phyloP scores from a whole-genome alignment of 495 filamentous ascomycete genomes.

The Polyplosphaeria fusca region DNA sequence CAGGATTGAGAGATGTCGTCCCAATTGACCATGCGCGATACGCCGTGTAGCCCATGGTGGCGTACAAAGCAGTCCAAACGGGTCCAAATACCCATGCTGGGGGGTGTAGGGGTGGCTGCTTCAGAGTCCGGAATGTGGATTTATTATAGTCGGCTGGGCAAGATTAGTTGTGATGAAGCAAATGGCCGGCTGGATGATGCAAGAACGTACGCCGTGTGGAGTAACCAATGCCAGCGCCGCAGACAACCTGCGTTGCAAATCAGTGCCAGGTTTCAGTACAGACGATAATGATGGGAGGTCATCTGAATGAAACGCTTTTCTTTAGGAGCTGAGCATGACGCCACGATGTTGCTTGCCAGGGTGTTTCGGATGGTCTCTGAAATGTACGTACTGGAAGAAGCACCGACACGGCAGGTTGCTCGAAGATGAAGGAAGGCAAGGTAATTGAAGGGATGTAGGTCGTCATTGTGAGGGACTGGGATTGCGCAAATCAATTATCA shows the following conservation, averaged over 20 bases:
- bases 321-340: too few relatives aligned
- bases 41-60: conserved; percentile 82
- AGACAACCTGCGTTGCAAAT: too few relatives aligned
- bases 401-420: conserved; percentile 62
- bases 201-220: conserved; percentile 52
- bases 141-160: conserved; percentile 54
- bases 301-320: too few relatives aligned
- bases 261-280: too few relatives aligned
- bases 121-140: conserved; percentile 61
- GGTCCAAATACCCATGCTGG: conserved; percentile 79
- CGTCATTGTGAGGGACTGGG: too few relatives aligned
- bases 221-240: conserved; percentile 64
- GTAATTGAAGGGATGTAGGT: conserved; percentile 58
- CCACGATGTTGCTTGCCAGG: too few relatives aligned
- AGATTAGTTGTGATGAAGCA: not conserved
- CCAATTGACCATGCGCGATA: conserved; percentile 66
- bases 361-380: too few relatives aligned
- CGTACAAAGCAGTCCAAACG: conserved; percentile 83
- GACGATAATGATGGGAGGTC: too few relatives aligned
- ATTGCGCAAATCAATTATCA: too few relatives aligned
- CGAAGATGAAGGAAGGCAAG: conserved; percentile 61
- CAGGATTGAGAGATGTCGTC: conserved; percentile 48
- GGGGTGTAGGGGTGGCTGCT: conserved; percentile 76
- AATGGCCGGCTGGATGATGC: not conserved
- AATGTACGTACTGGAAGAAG: conserved; percentile 70